Base-by-base conservation (phyloP, 2,329 filamentous ascomycete genomes). In the Alternaria solani region DNA sequence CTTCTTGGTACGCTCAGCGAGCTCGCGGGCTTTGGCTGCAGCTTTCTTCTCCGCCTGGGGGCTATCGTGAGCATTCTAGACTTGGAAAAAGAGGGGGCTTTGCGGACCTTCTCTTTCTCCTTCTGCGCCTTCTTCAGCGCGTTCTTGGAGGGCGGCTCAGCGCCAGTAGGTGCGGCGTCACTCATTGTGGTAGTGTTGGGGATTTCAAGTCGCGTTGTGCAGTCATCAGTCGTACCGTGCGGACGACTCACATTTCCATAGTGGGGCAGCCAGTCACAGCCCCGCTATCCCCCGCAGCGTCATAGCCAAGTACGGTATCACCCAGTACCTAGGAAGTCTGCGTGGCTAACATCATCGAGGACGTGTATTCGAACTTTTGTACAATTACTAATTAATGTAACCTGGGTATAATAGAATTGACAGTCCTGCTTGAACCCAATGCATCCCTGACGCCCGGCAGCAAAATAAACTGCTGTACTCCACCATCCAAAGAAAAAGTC, bases 11-110 rank as follows among this genome's bases (percentile, higher is more conserved):
- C 75, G 75, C 23, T 78, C 75, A 38, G 80, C 81, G 49, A 81
- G 90, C 74, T 91, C 89, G 44, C 73, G 73, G 42, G 76, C 76
- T 69, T 77, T 74, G 41, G 76, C 75, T 43, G 75, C 76, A 42
- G 75, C 76, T 62, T 79, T 80, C 68, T 80, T 80, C 61, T 77
- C 78, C 38, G 78, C 78, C 77, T 79, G 58, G 25, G 25, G 18
- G 18, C 8, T 20, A 30, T 44, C 42, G 57, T 71, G 28, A 73
- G 61, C 43, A 42, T 51, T 1, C 20, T 57, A 28, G 14, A 60
- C n/a, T 26, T 26, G 51, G 51, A 14, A 23, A 41, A 9, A 18
- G 11, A 44, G 23, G 34, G 30, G 39, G 30, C n/a, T 46, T 23
- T n/a, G 14, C 47, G 51, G 47, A 73, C 77, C 76, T 79, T 80